Percentiles rank a stretch among this genome's conserved stretches.
These are phyloP conservation scores for Pseudogymnoascus sp. DNA, from an alignment of 2,329 filamentous ascomycete genomes.

Conservation along the genomic window DNA sequence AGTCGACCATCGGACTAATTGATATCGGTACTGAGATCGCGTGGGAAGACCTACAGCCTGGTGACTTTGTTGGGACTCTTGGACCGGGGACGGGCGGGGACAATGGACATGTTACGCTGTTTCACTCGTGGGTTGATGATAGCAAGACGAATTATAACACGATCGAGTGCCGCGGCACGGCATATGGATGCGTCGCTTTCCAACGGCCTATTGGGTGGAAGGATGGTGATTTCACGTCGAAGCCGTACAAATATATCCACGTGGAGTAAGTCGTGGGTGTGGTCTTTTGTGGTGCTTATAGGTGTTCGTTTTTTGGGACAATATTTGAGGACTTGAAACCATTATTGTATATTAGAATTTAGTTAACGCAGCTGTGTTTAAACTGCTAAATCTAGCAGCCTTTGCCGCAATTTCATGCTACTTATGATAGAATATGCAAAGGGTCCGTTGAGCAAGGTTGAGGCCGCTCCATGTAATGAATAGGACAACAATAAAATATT, in stretches of 20 bases:
- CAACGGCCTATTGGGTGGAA: neutral
- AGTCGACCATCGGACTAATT: neutral
- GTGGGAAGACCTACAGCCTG: neutral
- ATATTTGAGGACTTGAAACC: too few relatives aligned
- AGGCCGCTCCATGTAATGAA: too few relatives aligned
- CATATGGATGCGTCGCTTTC: neutral
- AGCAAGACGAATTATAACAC: neutral
- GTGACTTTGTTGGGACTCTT: slow-evolving; percentile 7
- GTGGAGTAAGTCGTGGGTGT: neutral
- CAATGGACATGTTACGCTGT: slow-evolving; percentile 1
- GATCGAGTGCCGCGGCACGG: slow-evolving; percentile 2
- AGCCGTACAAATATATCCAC: slow-evolving; percentile 1
- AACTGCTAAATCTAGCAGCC: too few relatives aligned
- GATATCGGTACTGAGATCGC: neutral
- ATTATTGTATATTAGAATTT: neutral
- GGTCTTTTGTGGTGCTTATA: neutral
- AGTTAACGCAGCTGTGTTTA: too few relatives aligned
- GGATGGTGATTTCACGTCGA: slow-evolving; percentile 1
- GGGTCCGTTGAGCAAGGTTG: too few relatives aligned
- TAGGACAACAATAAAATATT: too few relatives aligned
- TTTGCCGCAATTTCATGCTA: too few relatives aligned
- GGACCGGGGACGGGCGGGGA: neutral
- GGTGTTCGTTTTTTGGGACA: neutral
- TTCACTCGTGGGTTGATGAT: neutral
- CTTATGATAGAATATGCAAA: too few relatives aligned